These are phyloP conservation scores for Globisporangium heterothallicum DNA, from an alignment of 352 stramenopile species.

Conservation along the genomic window DNA sequence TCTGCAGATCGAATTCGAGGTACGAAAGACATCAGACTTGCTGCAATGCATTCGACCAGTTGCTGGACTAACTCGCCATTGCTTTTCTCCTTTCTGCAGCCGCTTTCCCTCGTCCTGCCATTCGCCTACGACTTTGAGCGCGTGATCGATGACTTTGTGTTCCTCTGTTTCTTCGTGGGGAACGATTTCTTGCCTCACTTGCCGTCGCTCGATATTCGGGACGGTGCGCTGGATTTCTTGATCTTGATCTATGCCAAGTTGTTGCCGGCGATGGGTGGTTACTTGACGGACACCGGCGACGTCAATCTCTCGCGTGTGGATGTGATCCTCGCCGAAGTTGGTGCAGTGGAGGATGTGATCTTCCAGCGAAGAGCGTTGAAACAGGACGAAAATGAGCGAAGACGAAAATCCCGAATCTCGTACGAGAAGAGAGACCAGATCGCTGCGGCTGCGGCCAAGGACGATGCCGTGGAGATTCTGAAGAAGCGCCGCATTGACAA, in stretches of 20 bases:
- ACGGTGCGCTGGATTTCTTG: slow-evolving; percentile 97
- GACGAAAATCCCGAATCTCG: slow-evolving; percentile 54
- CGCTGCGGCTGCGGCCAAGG: slow-evolving; percentile 45
- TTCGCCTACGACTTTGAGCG: slow-evolving; percentile 97
- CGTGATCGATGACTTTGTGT: slow-evolving; percentile 99
- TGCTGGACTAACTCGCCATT: slow-evolving; percentile 1
- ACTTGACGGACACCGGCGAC: slow-evolving; percentile 93
- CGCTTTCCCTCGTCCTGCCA: slow-evolving; percentile 65
- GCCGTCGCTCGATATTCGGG: slow-evolving; percentile 97
- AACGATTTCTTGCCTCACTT: slow-evolving; percentile 99
- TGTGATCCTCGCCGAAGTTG: slow-evolving; percentile 95
- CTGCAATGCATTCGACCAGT: no score
- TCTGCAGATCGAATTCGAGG: slow-evolving; percentile 90
- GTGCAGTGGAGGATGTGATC: slow-evolving; percentile 94
- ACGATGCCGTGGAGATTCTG: slow-evolving; percentile 70
- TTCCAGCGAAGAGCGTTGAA: slow-evolving; percentile 86
- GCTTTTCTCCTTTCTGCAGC: slow-evolving; percentile 17
- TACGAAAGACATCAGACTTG: slow-evolving; percentile 3
- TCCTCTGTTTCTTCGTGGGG: slow-evolving; percentile 99
- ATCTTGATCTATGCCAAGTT: slow-evolving; percentile 96
- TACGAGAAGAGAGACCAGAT: slow-evolving; percentile 76
- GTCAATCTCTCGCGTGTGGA: slow-evolving; percentile 94
- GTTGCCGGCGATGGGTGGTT: slow-evolving; percentile 84
- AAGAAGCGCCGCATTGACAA: slow-evolving; percentile 75
- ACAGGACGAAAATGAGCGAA: slow-evolving; percentile 76